Base-by-base conservation (phyloP, 495 filamentous ascomycete genomes). In the Xylaria intraflava region DNA sequence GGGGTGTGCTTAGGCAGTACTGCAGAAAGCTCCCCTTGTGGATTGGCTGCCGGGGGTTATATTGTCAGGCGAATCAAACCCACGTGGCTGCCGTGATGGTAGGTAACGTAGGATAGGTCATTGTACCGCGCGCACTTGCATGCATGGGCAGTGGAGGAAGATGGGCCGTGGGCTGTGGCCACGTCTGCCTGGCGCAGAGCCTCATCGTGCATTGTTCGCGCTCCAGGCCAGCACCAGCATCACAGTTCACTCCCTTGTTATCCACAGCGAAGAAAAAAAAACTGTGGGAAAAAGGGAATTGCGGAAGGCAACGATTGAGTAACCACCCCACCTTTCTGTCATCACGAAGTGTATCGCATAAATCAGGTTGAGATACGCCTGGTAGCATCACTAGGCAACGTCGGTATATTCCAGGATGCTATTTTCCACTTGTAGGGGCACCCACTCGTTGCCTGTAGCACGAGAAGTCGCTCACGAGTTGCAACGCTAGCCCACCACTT, bases 401-500 rank as follows among this genome's bases (percentile, higher is more conserved):
- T 11, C 16, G n/a, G 4, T n/a, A 24, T 30, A 40, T 30, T 24
- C 22, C 47, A 27, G 40, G 12, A 14, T 27, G 36, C n/a, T 7
- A 38, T 6, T 24, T 33, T 43, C 26, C 41, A 23, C 27, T 40
- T 43, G 40, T 29, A 12, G 17, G 35, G n/a, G 29, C 38, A 35
- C 22, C 31, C 30, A 6, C 2, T 10, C 31, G 9, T 36, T 39
- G 50, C 24, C 50, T 30, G 3, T 3, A 35, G n/a, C 5, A 8
- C 40, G 40, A 45, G 50, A 22, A 36, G 30, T 35, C 10, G 50
- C 45, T 29, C 22, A 43, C 7, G 44, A 9, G 16, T 7, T 38
- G 17, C 31, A 31, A 35, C 39, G 49, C 59, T 66, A 66, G 39
- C 42, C 49, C 12, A 53, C 45, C 10, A 16, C 51, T 49, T 68